Evolutionary conservation across 208 protist genomes (phyloP).

Genomic region (Leishmania martiniquensis): DNA sequence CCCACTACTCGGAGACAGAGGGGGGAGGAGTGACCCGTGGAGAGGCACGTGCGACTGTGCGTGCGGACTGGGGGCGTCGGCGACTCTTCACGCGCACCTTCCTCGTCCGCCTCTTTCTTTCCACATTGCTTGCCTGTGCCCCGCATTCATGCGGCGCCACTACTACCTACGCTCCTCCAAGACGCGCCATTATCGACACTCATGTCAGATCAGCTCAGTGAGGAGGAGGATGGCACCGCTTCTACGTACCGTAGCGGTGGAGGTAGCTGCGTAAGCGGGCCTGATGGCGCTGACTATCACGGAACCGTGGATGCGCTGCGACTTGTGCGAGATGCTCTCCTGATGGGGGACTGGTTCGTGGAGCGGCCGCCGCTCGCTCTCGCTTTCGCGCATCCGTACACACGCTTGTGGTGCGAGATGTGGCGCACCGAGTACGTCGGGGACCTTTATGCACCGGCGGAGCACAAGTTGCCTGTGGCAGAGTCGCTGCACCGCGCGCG

Average conservation of each 20-base stretch:
- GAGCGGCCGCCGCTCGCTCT: conserved; percentile 30
- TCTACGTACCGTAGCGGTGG: background rate
- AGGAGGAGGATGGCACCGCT: background rate
- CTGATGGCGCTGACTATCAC: background rate
- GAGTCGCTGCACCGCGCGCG: background rate
- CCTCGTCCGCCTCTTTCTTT: background rate
- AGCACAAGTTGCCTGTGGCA: background rate
- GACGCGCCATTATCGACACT: background rate
- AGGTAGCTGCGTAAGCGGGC: no score
- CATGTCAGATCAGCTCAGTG: background rate
- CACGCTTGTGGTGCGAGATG: conserved; percentile 32
- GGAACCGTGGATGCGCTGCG: conserved; percentile 2
- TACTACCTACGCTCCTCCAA: background rate
- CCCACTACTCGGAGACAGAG: background rate
- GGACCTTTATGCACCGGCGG: conserved; percentile 6
- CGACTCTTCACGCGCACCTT: background rate
- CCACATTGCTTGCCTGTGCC: background rate
- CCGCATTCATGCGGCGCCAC: background rate
- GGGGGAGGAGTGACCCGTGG: background rate
- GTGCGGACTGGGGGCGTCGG: background rate
- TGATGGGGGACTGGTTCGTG: conserved; percentile 21
- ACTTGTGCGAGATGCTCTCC: conserved; percentile 12
- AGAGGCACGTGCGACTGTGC: background rate
- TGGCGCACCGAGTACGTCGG: conserved; percentile 15
- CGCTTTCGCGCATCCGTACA: conserved; percentile 21